Evolutionary conservation across 2,329 filamentous ascomycete species (phyloP), one percentile per base, ranked within the genome.

Genomic region (Gyromitra esculenta): DNA sequence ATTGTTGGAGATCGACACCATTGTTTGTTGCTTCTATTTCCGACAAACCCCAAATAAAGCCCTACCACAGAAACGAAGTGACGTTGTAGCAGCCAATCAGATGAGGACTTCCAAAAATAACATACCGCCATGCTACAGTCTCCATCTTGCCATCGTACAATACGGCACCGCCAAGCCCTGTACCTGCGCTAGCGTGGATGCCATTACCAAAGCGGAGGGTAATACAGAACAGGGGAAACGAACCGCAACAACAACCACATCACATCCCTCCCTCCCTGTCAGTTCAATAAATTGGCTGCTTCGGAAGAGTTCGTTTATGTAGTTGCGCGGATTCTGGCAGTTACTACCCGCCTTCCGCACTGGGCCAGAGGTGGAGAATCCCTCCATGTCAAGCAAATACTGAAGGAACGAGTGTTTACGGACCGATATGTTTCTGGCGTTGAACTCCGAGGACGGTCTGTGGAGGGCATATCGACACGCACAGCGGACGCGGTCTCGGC

Each of bases 101-200:
- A 13, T 13, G 21, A 25, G 9, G 18, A 13, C 1, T 37, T 60
- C 31, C 48, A 52, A 68, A 59, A 59, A 60, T 21, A 54, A n/a
- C n/a, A 8, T 54, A 54, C 18, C 18, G n/a, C 9, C 25, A n/a
- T 59, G 31, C 54, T 50, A 57, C 39, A 54, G 43, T 59, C 21
- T 68, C 11, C 65, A 41, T 7, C 25, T 5, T 25, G 41, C 41
- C 11, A n/a, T 13, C 13, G 65, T 25, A 50, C 11, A 50, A 60
- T 39, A 21, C 25, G 7, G 39, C 41, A 60, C 54, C 3, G 41
- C 39, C 15, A 59, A 60, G 54, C 31, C 45, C n/a, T 2, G 75
- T 77, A 77, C 75, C 75, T 77, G 75, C 75, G 71, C 63, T 77
- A 77, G 75, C 70, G 71, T 31, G 54, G 43, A 57, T 54, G 62